Conservation (phyloP, 768 basidiomycete species). For the Lactarius akahatsu region DNA sequence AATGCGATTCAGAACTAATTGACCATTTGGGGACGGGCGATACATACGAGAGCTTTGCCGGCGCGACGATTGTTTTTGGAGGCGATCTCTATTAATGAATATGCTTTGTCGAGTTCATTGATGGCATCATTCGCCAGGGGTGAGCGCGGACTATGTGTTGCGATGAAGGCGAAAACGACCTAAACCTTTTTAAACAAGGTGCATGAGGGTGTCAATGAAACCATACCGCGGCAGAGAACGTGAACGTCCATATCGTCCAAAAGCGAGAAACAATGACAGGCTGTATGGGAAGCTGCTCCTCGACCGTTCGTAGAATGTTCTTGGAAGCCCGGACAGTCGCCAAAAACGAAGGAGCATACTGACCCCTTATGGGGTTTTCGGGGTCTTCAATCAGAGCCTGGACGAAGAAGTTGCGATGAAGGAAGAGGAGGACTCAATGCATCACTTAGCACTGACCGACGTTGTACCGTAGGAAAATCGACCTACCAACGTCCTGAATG, state of each 20-base stretch:
- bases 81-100: slow-evolving; percentile 62
- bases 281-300: slow-evolving; percentile 43
- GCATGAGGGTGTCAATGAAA: slow-evolving; percentile 44
- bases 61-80: slow-evolving; percentile 59
- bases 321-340: slow-evolving; percentile 54
- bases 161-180: slow-evolving; percentile 80
- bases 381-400: slow-evolving; percentile 53
- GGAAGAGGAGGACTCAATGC: slow-evolving; percentile 48
- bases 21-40: not conserved
- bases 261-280: slow-evolving; percentile 50
- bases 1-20: not conserved
- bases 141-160: slow-evolving; percentile 68
- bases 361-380: slow-evolving; percentile 47
- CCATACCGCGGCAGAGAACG: slow-evolving; percentile 55
- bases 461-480: slow-evolving; percentile 38
- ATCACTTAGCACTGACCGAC: slow-evolving; percentile 29
- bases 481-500: slow-evolving; percentile 38
- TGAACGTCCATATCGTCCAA: slow-evolving; percentile 59
- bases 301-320: slow-evolving; percentile 44
- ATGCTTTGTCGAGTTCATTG: slow-evolving; percentile 66
- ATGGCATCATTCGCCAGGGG: slow-evolving; percentile 67
- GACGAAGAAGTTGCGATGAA: slow-evolving; percentile 59
- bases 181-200: slow-evolving; percentile 30
- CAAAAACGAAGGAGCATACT: slow-evolving; percentile 50
- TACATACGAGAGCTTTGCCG: slow-evolving; percentile 60